A percentile compares a stretch with the other conserved stretches of the same genome.
Conservation (phyloP, 23 red algal genomes). For the Pyropia yezoensis region DNA sequence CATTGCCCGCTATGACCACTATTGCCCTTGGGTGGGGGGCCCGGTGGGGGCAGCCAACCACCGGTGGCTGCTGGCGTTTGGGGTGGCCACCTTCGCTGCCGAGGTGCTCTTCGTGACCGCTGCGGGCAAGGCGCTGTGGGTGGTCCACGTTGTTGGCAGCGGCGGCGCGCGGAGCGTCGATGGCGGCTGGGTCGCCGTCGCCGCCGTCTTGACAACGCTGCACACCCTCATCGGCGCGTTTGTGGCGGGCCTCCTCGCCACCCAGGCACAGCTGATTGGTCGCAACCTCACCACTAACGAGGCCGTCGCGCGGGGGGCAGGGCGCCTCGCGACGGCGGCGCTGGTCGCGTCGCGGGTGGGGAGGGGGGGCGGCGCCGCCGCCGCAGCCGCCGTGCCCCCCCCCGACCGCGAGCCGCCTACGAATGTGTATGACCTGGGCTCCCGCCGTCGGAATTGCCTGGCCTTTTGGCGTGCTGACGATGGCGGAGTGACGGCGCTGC, state of each 20-base stretch:
- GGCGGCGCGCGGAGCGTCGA: background rate
- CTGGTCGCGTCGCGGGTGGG: too few species aligned
- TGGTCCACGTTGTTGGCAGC: background rate
- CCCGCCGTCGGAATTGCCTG: too few species aligned
- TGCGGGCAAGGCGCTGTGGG: slow-evolving; percentile 1
- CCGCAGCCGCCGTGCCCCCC: too few species aligned
- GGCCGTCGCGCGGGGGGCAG: too few species aligned
- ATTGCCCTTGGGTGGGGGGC: slow-evolving; percentile 80
- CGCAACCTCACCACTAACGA: slow-evolving; percentile 39
- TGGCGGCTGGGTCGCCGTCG: slow-evolving; percentile 1
- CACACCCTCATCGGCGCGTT: slow-evolving; percentile 25
- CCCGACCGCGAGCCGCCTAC: too few species aligned
- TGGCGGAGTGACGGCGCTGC: too few species aligned
- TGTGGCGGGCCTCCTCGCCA: slow-evolving; percentile 26
- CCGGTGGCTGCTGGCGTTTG: slow-evolving; percentile 25
- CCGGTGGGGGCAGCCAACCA: slow-evolving; percentile 57
- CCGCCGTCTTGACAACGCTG: slow-evolving; percentile 7
- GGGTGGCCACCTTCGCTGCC: slow-evolving; percentile 6
- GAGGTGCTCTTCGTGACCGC: slow-evolving; percentile 21
- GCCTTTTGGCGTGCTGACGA: too few species aligned
- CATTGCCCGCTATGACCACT: slow-evolving; percentile 65
- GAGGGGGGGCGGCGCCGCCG: too few species aligned
- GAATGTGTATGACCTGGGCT: too few species aligned
- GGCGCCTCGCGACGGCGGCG: too few species aligned
- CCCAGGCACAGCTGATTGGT: slow-evolving; percentile 24